Percentiles rank a stretch among this genome's conserved stretches.
These are phyloP conservation scores for Solanum habrochaites DNA, from an alignment of 257 asterid species.

Conservation along the genomic window DNA sequence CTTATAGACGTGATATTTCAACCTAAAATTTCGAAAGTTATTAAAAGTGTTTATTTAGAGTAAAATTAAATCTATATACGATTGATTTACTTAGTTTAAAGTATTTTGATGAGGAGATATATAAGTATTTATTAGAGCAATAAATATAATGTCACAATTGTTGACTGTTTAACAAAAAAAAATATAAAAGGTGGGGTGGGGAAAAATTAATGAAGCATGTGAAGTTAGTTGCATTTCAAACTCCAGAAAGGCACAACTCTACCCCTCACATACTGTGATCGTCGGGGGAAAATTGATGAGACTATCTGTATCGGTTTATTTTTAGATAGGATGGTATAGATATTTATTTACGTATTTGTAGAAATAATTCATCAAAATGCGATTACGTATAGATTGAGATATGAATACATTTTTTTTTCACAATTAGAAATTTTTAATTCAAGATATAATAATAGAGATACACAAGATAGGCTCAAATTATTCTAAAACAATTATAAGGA, in stretches of 20 bases:
- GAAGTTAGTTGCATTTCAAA: not conserved
- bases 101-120: not conserved
- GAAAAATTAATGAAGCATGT: not conserved
- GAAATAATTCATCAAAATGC: not conserved
- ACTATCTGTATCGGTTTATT: not conserved
- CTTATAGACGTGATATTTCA: not conserved
- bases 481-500: not conserved
- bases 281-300: rapidly evolving
- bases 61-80: not conserved
- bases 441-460: not conserved
- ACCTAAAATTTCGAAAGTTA: rapidly evolving
- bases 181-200: not conserved
- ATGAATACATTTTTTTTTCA: not conserved
- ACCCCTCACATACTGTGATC: not conserved
- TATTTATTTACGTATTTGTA: not conserved
- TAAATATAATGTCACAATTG: not conserved
- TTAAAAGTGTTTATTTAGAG: not conserved
- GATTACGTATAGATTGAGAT: not conserved
- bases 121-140: not conserved
- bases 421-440: not conserved
- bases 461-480: not conserved
- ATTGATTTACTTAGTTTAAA: not conserved
- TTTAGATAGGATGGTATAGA: rapidly evolving
- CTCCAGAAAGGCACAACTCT: not conserved
- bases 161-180: not conserved